Conservation (phyloP, 495 filamentous ascomycete genomes). For the Clohesyomyces aquaticus region DNA sequence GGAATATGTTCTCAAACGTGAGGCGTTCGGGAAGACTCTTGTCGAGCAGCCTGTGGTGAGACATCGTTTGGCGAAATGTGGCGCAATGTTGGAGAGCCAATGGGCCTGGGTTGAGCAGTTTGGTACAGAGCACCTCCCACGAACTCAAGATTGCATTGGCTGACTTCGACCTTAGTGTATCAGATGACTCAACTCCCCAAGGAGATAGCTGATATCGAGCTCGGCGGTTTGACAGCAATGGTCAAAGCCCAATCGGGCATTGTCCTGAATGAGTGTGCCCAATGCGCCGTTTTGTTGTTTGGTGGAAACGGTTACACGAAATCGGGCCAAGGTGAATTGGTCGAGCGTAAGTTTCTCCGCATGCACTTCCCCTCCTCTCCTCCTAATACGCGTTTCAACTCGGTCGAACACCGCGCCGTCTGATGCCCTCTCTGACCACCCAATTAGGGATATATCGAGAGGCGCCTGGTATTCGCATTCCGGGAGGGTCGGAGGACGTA, state of each 20-base stretch:
- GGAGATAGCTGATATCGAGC: slow-evolving; percentile 63
- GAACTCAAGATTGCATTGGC: no score
- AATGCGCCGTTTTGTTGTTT: slow-evolving; percentile 69
- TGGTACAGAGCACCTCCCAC: no score
- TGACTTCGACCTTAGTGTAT: no score
- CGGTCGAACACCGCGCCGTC: not conserved
- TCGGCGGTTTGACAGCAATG: slow-evolving; percentile 71
- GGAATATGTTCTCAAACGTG: slow-evolving; percentile 69
- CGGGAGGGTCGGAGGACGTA: slow-evolving; percentile 76
- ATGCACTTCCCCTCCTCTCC: not conserved
- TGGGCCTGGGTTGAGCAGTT: slow-evolving; percentile 78
- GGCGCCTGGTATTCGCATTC: slow-evolving; percentile 64
- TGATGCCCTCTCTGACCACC: slow-evolving; percentile 5
- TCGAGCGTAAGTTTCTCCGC: slow-evolving; percentile 58
- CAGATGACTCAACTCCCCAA: slow-evolving; percentile 66
- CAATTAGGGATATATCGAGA: slow-evolving; percentile 65
- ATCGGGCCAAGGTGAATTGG: slow-evolving; percentile 69
- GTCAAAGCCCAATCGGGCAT: slow-evolving; percentile 72
- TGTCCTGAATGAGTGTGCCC: slow-evolving; percentile 70
- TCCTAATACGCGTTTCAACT: not conserved
- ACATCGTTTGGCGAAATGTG: slow-evolving; percentile 70
- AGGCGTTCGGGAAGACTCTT: slow-evolving; percentile 74
- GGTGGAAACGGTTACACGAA: slow-evolving; percentile 73
- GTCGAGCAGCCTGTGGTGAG: slow-evolving; percentile 76
- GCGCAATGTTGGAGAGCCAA: slow-evolving; percentile 68